Percentiles rank a stretch among this genome's conserved stretches.
These are phyloP conservation scores for Candida dubliniensis DNA, from an alignment of 1,139 yeast species.

Conservation along the genomic window DNA sequence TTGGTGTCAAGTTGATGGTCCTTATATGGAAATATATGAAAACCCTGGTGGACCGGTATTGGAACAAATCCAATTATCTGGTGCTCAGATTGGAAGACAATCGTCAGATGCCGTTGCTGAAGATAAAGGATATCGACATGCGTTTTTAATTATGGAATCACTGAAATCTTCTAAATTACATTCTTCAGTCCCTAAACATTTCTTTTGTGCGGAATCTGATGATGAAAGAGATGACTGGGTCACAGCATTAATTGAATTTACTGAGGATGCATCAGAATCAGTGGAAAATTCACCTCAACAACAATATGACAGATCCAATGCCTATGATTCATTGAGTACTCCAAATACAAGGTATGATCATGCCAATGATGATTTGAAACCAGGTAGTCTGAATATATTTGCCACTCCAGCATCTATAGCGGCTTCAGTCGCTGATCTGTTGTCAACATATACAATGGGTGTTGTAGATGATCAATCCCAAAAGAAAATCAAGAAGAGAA, in stretches of 20 bases:
- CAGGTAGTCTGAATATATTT: slow-evolving; percentile 2
- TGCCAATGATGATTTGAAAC: slow-evolving; percentile 19
- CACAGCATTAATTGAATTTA: slow-evolving; percentile 53
- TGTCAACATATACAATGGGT: slow-evolving; percentile 12
- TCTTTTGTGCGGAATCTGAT: slow-evolving; percentile 81
- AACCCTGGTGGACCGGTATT: slow-evolving; percentile 54
- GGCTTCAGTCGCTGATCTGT: slow-evolving; percentile 16
- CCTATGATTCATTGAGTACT: slow-evolving; percentile 10
- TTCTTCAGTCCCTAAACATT: slow-evolving; percentile 56
- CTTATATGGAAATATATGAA: slow-evolving; percentile 60
- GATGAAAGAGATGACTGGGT: slow-evolving; percentile 82
- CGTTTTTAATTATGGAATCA: slow-evolving; percentile 69
- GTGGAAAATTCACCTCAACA: slow-evolving; percentile 14
- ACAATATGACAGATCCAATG: slow-evolving; percentile 10
- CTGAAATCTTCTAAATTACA: slow-evolving; percentile 56
- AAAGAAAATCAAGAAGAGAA: slow-evolving; percentile 50
- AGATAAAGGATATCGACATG: slow-evolving; percentile 74
- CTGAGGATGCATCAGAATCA: slow-evolving; percentile 14
- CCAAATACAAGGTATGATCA: slow-evolving; percentile 16
- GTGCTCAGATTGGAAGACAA: slow-evolving; percentile 67
- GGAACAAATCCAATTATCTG: slow-evolving; percentile 60
- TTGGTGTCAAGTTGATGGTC: slow-evolving; percentile 73
- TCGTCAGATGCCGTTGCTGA: slow-evolving; percentile 60
- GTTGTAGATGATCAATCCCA: slow-evolving; percentile 8
- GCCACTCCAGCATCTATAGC: slow-evolving; percentile 13